phyloP scores from a whole-genome alignment of 108 stramenopile genomes.

The Pseudonitzschia delicatissima region DNA sequence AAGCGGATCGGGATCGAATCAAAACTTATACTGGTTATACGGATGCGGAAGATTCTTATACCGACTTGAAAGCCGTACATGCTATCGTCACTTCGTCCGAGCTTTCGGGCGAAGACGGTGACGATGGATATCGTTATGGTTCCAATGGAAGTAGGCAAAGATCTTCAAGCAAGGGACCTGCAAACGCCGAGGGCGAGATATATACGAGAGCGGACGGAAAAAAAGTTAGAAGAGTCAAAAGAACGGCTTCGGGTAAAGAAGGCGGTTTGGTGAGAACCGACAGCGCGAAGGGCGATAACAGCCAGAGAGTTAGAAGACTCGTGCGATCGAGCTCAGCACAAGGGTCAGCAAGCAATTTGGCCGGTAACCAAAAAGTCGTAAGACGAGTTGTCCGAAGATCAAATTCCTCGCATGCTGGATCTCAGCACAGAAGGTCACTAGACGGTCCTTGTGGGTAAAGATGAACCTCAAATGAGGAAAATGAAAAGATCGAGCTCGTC shows the following conservation, averaged over 20 bases:
- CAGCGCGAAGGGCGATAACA: too few species aligned
- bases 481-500: background rate
- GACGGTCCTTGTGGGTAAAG: constrained; percentile 4
- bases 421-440: background rate
- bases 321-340: constrained; percentile 2
- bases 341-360: background rate
- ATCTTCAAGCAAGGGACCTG: constrained; percentile 17
- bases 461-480: background rate
- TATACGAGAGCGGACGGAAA: constrained; percentile 47
- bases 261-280: background rate
- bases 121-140: constrained; percentile 18
- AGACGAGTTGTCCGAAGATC: background rate
- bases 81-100: constrained; percentile 17
- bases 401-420: background rate
- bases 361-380: background rate
- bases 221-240: constrained; percentile 40
- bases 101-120: constrained; percentile 4
- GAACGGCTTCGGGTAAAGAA: constrained; percentile 5
- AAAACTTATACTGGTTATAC: constrained; percentile 14
- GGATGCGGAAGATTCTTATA: constrained; percentile 13
- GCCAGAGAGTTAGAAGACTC: constrained; percentile 43
- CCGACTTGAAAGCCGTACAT: background rate
- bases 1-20: constrained; percentile 8
- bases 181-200: constrained; percentile 37
- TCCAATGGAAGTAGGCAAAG: constrained; percentile 1